These are phyloP conservation scores for Suillus luteus DNA, from an alignment of 768 basidiomycete genomes.

Conservation along the genomic window DNA sequence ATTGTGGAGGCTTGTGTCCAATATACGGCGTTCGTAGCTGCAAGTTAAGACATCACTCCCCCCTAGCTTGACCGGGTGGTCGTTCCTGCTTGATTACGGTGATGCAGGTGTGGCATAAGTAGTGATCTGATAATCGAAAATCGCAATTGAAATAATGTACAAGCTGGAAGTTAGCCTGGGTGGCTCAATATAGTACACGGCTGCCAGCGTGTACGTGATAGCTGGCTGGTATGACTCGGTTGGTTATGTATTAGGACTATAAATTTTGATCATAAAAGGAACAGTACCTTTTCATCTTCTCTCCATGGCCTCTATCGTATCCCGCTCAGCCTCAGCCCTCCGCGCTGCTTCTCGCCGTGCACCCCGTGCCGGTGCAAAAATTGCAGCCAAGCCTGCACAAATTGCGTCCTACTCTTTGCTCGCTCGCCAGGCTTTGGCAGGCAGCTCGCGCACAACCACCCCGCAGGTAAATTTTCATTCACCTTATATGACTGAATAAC, in stretches of 20 bases:
- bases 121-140: not conserved
- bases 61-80: not conserved
- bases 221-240: not conserved
- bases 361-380: slow-evolving; percentile 48
- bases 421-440: slow-evolving; percentile 41
- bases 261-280: slow-evolving; percentile 7
- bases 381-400: slow-evolving; percentile 44
- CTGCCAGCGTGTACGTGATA: not conserved
- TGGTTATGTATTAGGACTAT: not conserved
- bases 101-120: not conserved
- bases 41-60: not conserved
- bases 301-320: slow-evolving; percentile 57
- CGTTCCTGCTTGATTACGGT: not conserved
- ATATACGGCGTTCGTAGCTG: not conserved
- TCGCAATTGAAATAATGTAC: not conserved
- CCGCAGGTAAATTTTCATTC: slow-evolving; percentile 36
- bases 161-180: not conserved
- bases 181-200: not conserved
- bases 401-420: slow-evolving; percentile 72
- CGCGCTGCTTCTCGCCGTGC: slow-evolving; percentile 68
- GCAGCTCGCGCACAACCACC: slow-evolving; percentile 32
- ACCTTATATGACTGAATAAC: not conserved
- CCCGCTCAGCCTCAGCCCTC: slow-evolving; percentile 66
- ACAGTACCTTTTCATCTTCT: slow-evolving; percentile 8
- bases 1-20: slow-evolving; percentile 47